Conservation (phyloP, 129 eudicot genomes). For the Tanacetum coccineum region DNA sequence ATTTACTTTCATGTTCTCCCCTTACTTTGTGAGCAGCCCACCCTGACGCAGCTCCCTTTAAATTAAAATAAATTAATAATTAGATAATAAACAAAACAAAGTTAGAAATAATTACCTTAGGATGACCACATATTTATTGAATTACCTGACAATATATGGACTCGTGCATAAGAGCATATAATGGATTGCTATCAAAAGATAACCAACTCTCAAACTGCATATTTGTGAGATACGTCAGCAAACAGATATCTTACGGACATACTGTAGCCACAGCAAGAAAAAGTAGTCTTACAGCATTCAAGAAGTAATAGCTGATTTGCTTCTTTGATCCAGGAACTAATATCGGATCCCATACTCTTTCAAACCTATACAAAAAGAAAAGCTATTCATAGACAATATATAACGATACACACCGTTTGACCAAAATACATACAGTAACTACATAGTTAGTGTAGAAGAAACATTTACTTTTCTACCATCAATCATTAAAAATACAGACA, state of each 20-base stretch:
- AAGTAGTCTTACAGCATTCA: conserved; percentile 59
- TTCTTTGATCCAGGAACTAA: conserved; percentile 77
- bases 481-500: too few relatives aligned
- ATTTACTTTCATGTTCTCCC: conserved; percentile 42
- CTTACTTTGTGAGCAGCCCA: conserved; percentile 89
- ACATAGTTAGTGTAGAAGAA: too few relatives aligned
- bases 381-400: background rate
- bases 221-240: conserved; percentile 10
- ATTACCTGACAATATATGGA: conserved; percentile 86
- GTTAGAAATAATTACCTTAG: background rate
- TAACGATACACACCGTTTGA: background rate
- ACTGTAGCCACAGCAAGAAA: background rate
- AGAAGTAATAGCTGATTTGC: conserved; percentile 75
- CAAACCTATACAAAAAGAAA: conserved; percentile 50
- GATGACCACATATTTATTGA: background rate
- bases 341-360: conserved; percentile 93
- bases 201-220: conserved; percentile 83
- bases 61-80: conserved; percentile 13
- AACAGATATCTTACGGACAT: background rate
- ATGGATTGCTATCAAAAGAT: conserved; percentile 67
- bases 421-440: too few relatives aligned
- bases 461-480: too few relatives aligned
- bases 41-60: conserved; percentile 82
- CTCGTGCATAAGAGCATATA: conserved; percentile 87
- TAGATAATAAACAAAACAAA: background rate